These are phyloP conservation scores for Coemansia sp. DNA, from an alignment of 192 early-diverging fungal genomes.

Conservation along the genomic window DNA sequence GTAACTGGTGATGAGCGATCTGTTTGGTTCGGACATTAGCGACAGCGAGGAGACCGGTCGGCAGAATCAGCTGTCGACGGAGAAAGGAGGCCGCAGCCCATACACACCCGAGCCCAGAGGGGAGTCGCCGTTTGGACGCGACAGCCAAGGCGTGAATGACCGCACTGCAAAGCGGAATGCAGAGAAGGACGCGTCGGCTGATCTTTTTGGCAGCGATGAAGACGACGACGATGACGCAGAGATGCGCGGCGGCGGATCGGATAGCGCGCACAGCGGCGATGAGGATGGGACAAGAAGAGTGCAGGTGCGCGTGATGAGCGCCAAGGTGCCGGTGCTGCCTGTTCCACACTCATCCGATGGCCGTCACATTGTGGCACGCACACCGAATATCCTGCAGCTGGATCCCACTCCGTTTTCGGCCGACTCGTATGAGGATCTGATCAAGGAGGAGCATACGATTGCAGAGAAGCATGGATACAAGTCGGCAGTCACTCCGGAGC, in stretches of 20 bases:
- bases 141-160: constrained; percentile 10
- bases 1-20: constrained; percentile 32
- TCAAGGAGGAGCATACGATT: constrained; percentile 36
- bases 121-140: constrained; percentile 31
- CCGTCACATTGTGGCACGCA: constrained; percentile 33
- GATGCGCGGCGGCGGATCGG: background rate
- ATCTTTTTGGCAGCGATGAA: constrained; percentile 37
- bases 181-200: constrained; percentile 6
- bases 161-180: background rate
- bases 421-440: constrained; percentile 37
- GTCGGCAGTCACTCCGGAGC: constrained; percentile 33
- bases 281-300: constrained; percentile 12
- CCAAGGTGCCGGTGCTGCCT: constrained; percentile 35
- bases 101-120: constrained; percentile 30
- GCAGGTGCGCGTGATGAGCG: constrained; percentile 33
- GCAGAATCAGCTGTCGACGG: constrained; percentile 5
- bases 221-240: background rate
- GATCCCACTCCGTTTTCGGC: constrained; percentile 41
- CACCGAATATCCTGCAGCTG: constrained; percentile 51
- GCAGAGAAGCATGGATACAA: constrained; percentile 33
- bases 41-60: constrained; percentile 22
- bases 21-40: constrained; percentile 51
- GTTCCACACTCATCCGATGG: constrained; percentile 23
- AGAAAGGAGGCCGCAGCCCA: background rate
- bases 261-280: constrained; percentile 6